Evolutionary conservation across 306 rosid genomes (phyloP).

Genomic region (Castanea crenata): DNA sequence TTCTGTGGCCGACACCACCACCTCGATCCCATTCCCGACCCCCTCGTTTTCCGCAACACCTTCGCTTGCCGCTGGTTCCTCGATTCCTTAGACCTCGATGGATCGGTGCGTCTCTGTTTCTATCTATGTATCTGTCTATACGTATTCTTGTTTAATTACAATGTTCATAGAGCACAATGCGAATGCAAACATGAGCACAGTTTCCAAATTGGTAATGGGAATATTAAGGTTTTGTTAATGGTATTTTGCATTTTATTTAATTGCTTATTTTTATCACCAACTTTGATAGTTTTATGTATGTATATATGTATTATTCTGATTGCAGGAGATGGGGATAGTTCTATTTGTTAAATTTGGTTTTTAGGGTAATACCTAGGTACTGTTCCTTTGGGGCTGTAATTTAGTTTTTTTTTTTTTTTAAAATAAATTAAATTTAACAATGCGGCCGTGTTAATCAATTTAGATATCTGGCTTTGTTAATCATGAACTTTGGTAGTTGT

Average conservation of each 20-base stretch:
- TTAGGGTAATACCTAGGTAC: no score
- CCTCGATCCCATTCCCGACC: constrained; percentile 66
- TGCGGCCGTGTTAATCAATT: no score
- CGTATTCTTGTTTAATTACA: no score
- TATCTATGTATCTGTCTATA: no score
- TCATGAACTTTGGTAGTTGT: no score
- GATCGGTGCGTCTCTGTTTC: constrained; percentile 59
- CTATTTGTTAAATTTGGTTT: not conserved
- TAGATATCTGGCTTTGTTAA: no score
- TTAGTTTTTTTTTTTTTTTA: no score
- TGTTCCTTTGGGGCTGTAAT: no score
- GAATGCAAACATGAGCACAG: not conserved
- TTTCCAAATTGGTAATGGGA: not conserved
- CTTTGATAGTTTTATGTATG: no score
- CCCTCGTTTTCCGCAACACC: constrained; percentile 65
- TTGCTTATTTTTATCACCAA: not conserved
- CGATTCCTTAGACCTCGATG: constrained; percentile 60
- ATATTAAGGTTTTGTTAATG: not conserved
- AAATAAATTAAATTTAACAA: no score
- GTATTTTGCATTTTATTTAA: not conserved
- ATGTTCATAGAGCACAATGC: not conserved
- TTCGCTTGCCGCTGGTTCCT: constrained; percentile 78
- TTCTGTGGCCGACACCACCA: constrained; percentile 67
- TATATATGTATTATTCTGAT: not conserved
- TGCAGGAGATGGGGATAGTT: not conserved